A percentile compares a stretch with the other conserved stretches of the same genome.
Conservation (phyloP, 805 yeast species). For the Saccharomycopsis sp. region DNA sequence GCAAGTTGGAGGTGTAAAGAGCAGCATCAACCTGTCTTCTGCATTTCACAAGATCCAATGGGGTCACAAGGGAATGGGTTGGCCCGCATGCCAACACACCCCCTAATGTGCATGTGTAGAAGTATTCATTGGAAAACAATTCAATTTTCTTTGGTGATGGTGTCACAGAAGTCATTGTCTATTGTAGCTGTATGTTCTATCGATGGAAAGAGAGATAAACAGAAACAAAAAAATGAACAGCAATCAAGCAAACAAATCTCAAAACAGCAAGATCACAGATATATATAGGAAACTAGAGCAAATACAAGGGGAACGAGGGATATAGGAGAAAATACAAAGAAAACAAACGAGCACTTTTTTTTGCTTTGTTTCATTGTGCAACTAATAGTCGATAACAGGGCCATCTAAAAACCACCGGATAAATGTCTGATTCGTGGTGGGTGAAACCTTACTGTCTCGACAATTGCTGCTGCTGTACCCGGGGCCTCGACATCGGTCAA, state of each 20-base stretch:
- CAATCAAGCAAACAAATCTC: not conserved
- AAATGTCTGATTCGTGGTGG: not conserved
- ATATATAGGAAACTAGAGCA: not conserved
- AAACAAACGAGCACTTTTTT: not conserved
- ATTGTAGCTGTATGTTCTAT: not conserved
- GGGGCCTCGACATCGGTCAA: too few relatives aligned
- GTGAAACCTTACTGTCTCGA: not conserved
- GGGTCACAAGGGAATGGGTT: conserved; percentile 89
- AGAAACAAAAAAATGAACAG: not conserved
- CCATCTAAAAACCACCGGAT: not conserved
- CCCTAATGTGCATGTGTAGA: conserved; percentile 66
- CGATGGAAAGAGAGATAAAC: not conserved
- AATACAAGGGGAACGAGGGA: not conserved
- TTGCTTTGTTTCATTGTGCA: not conserved
- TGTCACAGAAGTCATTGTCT: conserved; percentile 10
- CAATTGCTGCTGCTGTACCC: too few relatives aligned
- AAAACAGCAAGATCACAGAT: not conserved
- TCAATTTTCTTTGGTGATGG: conserved; percentile 33
- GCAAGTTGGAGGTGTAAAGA: conserved; percentile 67
- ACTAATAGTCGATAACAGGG: not conserved
- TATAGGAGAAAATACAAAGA: not conserved
- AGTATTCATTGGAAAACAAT: conserved; percentile 57
- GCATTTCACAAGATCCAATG: conserved; percentile 88
- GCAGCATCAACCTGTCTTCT: conserved; percentile 79
- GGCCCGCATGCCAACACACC: conserved; percentile 93